Evolutionary conservation across 1,139 yeast species (phyloP), one percentile per base, ranked within the genome.

Genomic region (Geotrichum fermentans): DNA sequence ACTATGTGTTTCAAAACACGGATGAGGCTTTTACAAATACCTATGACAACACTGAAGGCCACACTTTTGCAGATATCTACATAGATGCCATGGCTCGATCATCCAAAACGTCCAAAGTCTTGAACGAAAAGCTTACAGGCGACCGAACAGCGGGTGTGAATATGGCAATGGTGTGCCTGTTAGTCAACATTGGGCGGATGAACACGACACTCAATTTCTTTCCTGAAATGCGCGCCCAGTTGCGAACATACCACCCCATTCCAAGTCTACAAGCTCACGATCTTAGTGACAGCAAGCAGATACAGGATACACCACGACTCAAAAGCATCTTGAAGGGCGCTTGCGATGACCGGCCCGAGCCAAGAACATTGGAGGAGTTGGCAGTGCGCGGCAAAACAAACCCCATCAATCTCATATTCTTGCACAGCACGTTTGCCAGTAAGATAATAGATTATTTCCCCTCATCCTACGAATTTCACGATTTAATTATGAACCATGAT

Each of bases 141-240:
- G 75, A 74, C 22, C 43, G 49, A 26, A 32, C 28, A 32, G 50
- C 51, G 88, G 87, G 70, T 76, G 88, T 2, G 85, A 83, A 88
- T 14, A 88, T 88, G 45, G 86, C 89, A 47, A 81, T 87, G 74
- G 83, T 88, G 28, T 87, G 96, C 56, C 69, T 92, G 40, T 73
- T 92, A 55, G 97, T 92, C 24, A 92, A 92, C 63, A 81, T 89
- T 41, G 97, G 97, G 3, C 73, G 97, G 56, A 82, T 92, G 81
- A 92, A 92, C 69, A 92, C 98, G 1, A 92, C 97, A 4, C 82
- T 92, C 48, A 90, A 90, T 66, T 92, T 90, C 63, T 95, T 88
- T 50, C 89, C 95, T n/a, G 97, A 89, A 62, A 90, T 90, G 97
- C 83, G 89, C 57, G 88, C 96, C 0, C 92, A 90, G 55, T 73